These are phyloP conservation scores for Golubevia pallescens DNA, from an alignment of 1,284 basidiomycete species.

Conservation along the genomic window DNA sequence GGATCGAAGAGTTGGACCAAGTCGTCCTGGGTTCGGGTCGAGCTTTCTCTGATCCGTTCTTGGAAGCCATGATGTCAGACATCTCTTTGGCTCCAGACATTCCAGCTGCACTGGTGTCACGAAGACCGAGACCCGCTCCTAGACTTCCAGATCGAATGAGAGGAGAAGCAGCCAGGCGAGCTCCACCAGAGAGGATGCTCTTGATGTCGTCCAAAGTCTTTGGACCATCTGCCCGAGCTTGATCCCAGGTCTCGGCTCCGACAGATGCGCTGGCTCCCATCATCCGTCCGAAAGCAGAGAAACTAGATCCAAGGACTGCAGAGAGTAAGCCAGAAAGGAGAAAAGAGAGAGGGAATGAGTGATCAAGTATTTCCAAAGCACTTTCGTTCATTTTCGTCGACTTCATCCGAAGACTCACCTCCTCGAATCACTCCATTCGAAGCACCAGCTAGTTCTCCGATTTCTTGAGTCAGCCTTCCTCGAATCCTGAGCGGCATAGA, in stretches of 20 bases:
- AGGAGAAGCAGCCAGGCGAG: background rate
- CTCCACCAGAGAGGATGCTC: constrained; percentile 2
- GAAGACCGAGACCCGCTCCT: background rate
- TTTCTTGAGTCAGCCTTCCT: constrained; percentile 80
- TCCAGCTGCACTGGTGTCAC: background rate
- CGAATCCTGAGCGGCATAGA: constrained; percentile 68
- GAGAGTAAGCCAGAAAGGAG: constrained; percentile 23
- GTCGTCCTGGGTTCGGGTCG: constrained; percentile 5
- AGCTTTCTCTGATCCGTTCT: constrained; percentile 63
- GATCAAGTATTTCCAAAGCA: constrained; percentile 65
- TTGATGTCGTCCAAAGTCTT: constrained; percentile 10
- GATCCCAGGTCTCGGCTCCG: constrained; percentile 1
- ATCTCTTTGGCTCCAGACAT: constrained; percentile 20
- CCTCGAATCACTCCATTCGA: constrained; percentile 62
- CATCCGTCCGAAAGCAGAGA: constrained; percentile 22
- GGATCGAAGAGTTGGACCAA: constrained; percentile 2
- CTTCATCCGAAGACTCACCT: constrained; percentile 34
- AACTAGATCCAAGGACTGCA: background rate
- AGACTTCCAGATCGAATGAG: constrained; percentile 1
- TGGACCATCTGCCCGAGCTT: constrained; percentile 28
- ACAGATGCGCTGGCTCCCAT: constrained; percentile 14
- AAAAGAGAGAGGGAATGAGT: constrained; percentile 60
- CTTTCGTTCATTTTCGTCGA: constrained; percentile 55
- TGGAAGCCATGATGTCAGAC: constrained; percentile 35
- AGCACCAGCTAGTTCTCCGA: constrained; percentile 77